Evolutionary conservation across 1,284 basidiomycete species (phyloP).

Genomic region (Leccinum idahoense): DNA sequence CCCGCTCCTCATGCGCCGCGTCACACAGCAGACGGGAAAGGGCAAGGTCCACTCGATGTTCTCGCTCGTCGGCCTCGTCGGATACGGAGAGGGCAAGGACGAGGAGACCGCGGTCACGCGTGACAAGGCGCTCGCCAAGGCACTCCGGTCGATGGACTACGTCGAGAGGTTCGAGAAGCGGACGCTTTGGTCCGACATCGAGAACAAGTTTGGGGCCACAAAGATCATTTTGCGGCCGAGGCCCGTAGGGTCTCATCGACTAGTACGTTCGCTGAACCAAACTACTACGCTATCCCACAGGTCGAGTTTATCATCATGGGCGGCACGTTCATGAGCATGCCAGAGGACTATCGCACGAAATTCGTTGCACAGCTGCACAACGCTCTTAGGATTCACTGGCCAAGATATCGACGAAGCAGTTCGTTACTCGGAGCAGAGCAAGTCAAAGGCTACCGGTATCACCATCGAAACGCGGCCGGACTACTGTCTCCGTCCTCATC

Average conservation of each 20-base stretch:
- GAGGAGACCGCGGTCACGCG: constrained; percentile 54
- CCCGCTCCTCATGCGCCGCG: constrained; percentile 53
- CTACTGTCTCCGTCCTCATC: constrained; percentile 95
- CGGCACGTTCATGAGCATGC: constrained; percentile 99
- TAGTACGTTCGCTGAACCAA: too few relatives aligned
- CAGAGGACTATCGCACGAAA: constrained; percentile 89
- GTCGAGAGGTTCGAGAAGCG: constrained; percentile 86
- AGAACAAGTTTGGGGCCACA: constrained; percentile 83
- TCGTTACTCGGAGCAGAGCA: constrained; percentile 90
- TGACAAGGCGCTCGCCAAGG: constrained; percentile 66
- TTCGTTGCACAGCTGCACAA: constrained; percentile 94
- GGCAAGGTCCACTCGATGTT: constrained; percentile 73
- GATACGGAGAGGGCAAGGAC: constrained; percentile 86
- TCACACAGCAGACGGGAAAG: constrained; percentile 83
- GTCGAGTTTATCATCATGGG: constrained; percentile 99
- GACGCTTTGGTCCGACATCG: constrained; percentile 87
- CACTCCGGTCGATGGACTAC: constrained; percentile 78
- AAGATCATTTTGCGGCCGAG: constrained; percentile 81
- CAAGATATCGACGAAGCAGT: constrained; percentile 97
- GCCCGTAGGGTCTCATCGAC: constrained; percentile 66
- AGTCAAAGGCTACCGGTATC: constrained; percentile 98
- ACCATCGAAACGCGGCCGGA: constrained; percentile 99
- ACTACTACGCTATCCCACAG: constrained; percentile 32
- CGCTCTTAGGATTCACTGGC: constrained; percentile 89
- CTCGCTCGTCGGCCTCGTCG: constrained; percentile 77